phyloP scores from a whole-genome alignment of 345 rosid species.

The Heritiera fomes region DNA sequence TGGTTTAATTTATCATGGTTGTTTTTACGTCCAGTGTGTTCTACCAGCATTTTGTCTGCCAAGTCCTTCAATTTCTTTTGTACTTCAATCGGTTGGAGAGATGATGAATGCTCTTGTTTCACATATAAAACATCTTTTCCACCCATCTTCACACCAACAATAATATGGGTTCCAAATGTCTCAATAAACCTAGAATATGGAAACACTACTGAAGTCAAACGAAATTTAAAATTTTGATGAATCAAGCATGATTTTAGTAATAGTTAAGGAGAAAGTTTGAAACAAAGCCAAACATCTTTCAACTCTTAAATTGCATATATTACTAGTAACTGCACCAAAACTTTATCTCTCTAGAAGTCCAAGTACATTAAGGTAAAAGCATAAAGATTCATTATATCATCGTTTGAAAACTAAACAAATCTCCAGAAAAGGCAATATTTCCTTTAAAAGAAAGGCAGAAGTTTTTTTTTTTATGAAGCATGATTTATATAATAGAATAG shows the following conservation, averaged over 20 bases:
- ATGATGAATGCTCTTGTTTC: conserved; percentile 81
- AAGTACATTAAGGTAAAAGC: background rate
- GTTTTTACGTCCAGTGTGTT: conserved; percentile 39
- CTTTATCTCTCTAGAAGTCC: background rate
- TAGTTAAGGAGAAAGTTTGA: background rate
- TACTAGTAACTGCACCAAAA: background rate
- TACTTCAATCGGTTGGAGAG: conserved; percentile 69
- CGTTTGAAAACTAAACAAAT: conserved; percentile 1
- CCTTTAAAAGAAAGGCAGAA: background rate
- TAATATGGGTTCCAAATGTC: conserved; percentile 80
- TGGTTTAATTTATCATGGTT: conserved; percentile 1
- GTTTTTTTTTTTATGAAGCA: background rate
- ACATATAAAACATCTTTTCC: conserved; percentile 89
- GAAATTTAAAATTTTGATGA: background rate
- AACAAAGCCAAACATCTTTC: background rate
- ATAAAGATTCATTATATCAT: background rate
- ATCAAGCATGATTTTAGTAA: background rate
- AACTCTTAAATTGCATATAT: background rate
- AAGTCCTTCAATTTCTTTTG: conserved; percentile 77
- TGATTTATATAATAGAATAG: background rate
- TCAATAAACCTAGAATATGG: conserved; percentile 69
- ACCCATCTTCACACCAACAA: conserved; percentile 92
- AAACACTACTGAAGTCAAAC: background rate
- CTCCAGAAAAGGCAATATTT: background rate
- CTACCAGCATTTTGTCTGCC: conserved; percentile 84